Base-by-base conservation (phyloP, 345 rosid genomes). In the Pistacia vera region DNA sequence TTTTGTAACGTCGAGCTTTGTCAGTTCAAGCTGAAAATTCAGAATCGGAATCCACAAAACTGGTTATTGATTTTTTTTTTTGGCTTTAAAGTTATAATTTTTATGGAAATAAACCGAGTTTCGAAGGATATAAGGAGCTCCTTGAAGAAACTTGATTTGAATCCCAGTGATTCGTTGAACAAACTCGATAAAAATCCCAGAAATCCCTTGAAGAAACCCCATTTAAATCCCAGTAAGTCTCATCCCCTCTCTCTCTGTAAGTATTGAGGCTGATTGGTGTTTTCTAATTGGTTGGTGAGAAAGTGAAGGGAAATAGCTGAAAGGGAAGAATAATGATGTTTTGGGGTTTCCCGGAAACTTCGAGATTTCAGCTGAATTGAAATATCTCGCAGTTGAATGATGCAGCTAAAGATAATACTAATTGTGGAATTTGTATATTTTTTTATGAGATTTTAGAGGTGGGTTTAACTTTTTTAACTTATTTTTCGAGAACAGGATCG, bases 121-220 rank as follows among this genome's bases (percentile, higher is more conserved):
- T 72, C 64, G 17, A 62, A 78, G 46, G 76, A 80, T 56, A 58
- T 89, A 7, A 54, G 81, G 22, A 38, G 51, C 57, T 85, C 87
- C 17, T 67, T 86, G 38, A 83, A 84, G 81, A 81, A 83, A 49
- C 88, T 90, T 14, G 82, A 85, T 73, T 74, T 87, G 78, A 83
- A 78, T 76, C 5, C 41, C 41, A 38, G 41, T 38, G 7, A 38
- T 38, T 38, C 5, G 41, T 38, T 38, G 41, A 38, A 38, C 41
- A 38, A 38, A 38, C 41, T 4, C 5, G 41, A 38, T 38, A 38
- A 38, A 6, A 38, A 38, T 41, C 46, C 46, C 46, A 6, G 8
- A 0, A 41, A 41, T 41, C 85, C 87, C n/a, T 67, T 85, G 46
- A 83, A 84, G 81, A 81, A 83, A 49, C 88, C 89, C 17, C 81